Evolutionary conservation across 106 monocot species (phyloP).

Genomic region (Alisma plantagoaquatica): DNA sequence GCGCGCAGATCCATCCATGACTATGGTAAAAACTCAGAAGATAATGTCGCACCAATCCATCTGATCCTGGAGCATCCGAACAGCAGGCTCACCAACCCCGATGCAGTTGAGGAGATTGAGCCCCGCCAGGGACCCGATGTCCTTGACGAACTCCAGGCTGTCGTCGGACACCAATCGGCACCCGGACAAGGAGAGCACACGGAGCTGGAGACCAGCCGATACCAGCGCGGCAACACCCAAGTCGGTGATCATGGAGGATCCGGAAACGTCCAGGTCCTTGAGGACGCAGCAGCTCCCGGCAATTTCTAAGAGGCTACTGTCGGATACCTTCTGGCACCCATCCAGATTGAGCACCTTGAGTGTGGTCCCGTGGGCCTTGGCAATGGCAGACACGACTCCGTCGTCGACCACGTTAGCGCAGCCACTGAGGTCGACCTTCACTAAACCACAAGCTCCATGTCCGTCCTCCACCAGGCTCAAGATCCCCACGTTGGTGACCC

Average conservation of each 20-base stretch:
- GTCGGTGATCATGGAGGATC: constrained; percentile 46
- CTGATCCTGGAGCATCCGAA: constrained; percentile 50
- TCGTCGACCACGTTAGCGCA: constrained; percentile 60
- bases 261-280: constrained; percentile 67
- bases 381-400: constrained; percentile 27
- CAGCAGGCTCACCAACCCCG: constrained; percentile 26
- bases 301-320: constrained; percentile 50
- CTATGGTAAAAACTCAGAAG: no score
- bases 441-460: constrained; percentile 29
- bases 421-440: constrained; percentile 52
- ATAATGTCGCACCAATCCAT: constrained; percentile 80
- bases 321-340: constrained; percentile 65
- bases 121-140: constrained; percentile 31
- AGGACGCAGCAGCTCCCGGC: constrained; percentile 40
- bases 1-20: no score
- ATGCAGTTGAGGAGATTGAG: constrained; percentile 74
- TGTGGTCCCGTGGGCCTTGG: constrained; percentile 43
- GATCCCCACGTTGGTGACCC: constrained; percentile 45
- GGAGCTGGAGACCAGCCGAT: constrained; percentile 43
- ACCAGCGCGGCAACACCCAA: constrained; percentile 60
- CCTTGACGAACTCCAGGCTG: constrained; percentile 45
- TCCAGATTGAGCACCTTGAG: constrained; percentile 55
- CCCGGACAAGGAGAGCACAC: constrained; percentile 56
- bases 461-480: constrained; percentile 40
- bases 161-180: constrained; percentile 44